Evolutionary conservation across 2,329 filamentous ascomycete genomes (phyloP), one percentile per base, ranked within the genome.

Genomic region (Phyllosticta citribraziliensis): DNA sequence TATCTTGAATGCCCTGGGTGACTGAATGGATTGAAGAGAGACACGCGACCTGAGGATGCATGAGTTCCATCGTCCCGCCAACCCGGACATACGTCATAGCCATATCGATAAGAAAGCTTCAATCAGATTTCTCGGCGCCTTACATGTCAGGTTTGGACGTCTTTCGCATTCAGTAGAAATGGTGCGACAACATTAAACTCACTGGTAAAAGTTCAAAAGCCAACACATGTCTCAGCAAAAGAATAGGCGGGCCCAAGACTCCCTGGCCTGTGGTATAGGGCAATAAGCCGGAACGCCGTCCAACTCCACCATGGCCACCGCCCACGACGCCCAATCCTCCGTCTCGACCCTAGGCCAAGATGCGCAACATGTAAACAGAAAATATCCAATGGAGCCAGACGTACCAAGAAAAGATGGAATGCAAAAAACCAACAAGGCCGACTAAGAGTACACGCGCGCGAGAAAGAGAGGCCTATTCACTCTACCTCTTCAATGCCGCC

Each of bases 401-500:
- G 24, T n/a, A 55, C 33, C 30, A 58, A 56, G 53, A 27, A 20
- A 12, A 47, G 33, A 63, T 30, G 53, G 50, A 22, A 56, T 19
- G 33, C 5, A 22, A 54, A 53, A 11, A 55, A 53, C 33, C 51
- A 55, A 61, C 54, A 50, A 33, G 27, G 30, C 22, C 14, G 50
- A 40, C 27, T 55, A 25, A 25, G 3, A 10, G 51, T 50, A 17
- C 52, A 27, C 17, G n/a, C 27, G 33, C 27, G 40, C 55, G 20
- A 47, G 11, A 47, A 5, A 53, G 40, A 20, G 17, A 61, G 25
- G 35, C 40, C 22, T 2, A 4, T n/a, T 47, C 17, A n/a, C 24
- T 56, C 40, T 67, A 74, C 58, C 73, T 89, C 76, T 82, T 86
- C 70, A 92, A 75, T 24, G 89, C 85, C 50, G 88, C 89, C 65